phyloP scores from a whole-genome alignment of 805 yeast species.

The Wickerhamomyces hampshirensis region DNA sequence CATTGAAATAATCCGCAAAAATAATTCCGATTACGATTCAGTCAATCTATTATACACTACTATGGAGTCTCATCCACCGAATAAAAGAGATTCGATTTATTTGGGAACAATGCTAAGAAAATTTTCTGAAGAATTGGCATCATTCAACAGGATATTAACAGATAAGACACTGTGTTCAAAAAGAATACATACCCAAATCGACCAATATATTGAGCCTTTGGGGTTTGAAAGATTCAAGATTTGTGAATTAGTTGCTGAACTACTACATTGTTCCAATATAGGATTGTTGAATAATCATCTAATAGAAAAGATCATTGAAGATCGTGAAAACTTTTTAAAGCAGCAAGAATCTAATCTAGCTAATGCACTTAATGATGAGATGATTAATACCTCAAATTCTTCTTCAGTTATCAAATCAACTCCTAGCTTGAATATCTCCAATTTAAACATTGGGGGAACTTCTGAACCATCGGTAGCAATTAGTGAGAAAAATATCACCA shows the following conservation, averaged over 20 bases:
- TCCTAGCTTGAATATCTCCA: constrained; percentile 17
- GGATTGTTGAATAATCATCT: constrained; percentile 74
- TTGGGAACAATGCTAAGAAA: constrained; percentile 74
- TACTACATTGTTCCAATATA: constrained; percentile 95
- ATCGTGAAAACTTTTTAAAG: constrained; percentile 63
- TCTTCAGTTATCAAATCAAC: background rate
- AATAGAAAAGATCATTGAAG: constrained; percentile 61
- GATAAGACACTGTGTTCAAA: constrained; percentile 17
- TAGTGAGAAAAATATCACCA: constrained; percentile 21
- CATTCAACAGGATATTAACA: constrained; percentile 48
- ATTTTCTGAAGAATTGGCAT: constrained; percentile 58
- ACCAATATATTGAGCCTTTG: constrained; percentile 65
- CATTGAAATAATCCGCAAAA: constrained; percentile 89
- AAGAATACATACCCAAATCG: constrained; percentile 39
- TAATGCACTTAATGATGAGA: constrained; percentile 25
- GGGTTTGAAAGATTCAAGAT: constrained; percentile 93
- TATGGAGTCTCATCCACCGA: constrained; percentile 80
- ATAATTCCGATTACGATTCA: constrained; percentile 91
- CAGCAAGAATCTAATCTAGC: constrained; percentile 23
- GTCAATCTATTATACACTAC: constrained; percentile 73
- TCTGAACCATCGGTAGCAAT: constrained; percentile 27
- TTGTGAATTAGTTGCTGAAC: constrained; percentile 90
- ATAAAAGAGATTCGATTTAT: constrained; percentile 84
- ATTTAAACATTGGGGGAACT: constrained; percentile 23
- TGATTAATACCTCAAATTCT: constrained; percentile 4